Conservation (phyloP, 352 stramenopile species). For the Phytophthora hibernalis region DNA sequence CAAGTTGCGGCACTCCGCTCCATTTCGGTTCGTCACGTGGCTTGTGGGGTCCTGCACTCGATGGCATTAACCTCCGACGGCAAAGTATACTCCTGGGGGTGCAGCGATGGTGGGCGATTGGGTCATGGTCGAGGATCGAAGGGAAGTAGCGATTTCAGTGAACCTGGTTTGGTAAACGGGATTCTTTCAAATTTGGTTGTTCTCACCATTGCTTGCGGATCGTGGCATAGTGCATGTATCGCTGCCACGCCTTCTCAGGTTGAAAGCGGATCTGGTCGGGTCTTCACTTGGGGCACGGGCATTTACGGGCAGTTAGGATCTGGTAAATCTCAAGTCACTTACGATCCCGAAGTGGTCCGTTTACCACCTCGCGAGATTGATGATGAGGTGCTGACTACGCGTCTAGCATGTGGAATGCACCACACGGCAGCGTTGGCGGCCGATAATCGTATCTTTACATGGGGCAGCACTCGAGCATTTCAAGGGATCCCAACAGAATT, state of each 20-base stretch:
- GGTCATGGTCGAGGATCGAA: conserved; percentile 35
- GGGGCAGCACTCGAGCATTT: conserved; percentile 70
- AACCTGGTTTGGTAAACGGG: conserved; percentile 49
- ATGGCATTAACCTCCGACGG: conserved; percentile 88
- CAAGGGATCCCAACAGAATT: conserved; percentile 46
- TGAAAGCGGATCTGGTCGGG: conserved; percentile 29
- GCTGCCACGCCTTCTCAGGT: conserved; percentile 23
- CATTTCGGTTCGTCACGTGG: conserved; percentile 76
- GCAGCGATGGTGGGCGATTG: conserved; percentile 88
- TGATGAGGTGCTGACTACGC: conserved; percentile 49
- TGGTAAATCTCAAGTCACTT: conserved; percentile 49
- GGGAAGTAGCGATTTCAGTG: conserved; percentile 24
- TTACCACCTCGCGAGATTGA: conserved; percentile 31
- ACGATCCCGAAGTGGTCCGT: conserved; percentile 52
- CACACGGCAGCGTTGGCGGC: conserved; percentile 66
- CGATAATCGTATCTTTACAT: conserved; percentile 67
- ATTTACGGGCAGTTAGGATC: conserved; percentile 75
- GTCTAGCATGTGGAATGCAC: conserved; percentile 69
- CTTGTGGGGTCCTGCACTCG: conserved; percentile 92
- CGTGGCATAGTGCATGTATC: conserved; percentile 81
- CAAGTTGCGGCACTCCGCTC: conserved; percentile 58
- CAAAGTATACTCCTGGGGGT: conserved; percentile 94
- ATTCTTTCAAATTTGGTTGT: conserved; percentile 41
- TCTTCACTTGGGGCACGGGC: conserved; percentile 80
- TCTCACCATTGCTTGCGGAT: conserved; percentile 69